Conservation (phyloP, 108 stramenopile species). For the Nitzschia palea region DNA sequence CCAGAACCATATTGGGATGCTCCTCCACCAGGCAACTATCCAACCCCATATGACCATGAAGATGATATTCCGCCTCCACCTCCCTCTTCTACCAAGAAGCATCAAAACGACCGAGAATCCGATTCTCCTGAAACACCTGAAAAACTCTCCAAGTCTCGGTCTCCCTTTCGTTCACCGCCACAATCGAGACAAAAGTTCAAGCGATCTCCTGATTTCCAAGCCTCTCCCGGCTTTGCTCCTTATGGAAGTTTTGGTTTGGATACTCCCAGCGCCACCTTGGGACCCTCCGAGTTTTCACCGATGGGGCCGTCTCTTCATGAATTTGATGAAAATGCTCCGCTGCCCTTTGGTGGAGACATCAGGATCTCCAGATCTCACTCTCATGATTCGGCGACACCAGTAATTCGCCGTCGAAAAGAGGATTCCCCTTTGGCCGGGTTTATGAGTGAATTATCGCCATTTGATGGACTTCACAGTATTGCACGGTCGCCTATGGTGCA, state of each 20-base stretch:
- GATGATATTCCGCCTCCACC: constrained; percentile 27
- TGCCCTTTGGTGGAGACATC: background rate
- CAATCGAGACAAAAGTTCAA: constrained; percentile 17
- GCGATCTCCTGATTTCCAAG: constrained; percentile 14
- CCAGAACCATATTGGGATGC: constrained; percentile 1
- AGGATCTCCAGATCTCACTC: background rate
- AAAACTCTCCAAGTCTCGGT: constrained; percentile 6
- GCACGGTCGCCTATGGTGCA: background rate
- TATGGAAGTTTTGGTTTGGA: constrained; percentile 50
- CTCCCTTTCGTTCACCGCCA: constrained; percentile 37
- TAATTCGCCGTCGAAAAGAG: constrained; percentile 6
- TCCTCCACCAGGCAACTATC: constrained; percentile 1
- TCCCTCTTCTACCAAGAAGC: constrained; percentile 21
- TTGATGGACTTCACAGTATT: constrained; percentile 12
- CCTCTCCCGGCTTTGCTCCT: constrained; percentile 4
- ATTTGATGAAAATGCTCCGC: constrained; percentile 5
- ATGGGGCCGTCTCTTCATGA: constrained; percentile 34
- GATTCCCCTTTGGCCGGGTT: constrained; percentile 23
- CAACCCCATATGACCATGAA: constrained; percentile 14
- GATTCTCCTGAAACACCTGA: constrained; percentile 13
- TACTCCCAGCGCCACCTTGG: constrained; percentile 31
- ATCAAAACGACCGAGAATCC: background rate
- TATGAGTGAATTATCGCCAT: constrained; percentile 11
- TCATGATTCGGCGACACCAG: constrained; percentile 7
- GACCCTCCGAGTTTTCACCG: constrained; percentile 35